Base-by-base conservation (phyloP, 352 stramenopile species). In the Pythium aquatile region DNA sequence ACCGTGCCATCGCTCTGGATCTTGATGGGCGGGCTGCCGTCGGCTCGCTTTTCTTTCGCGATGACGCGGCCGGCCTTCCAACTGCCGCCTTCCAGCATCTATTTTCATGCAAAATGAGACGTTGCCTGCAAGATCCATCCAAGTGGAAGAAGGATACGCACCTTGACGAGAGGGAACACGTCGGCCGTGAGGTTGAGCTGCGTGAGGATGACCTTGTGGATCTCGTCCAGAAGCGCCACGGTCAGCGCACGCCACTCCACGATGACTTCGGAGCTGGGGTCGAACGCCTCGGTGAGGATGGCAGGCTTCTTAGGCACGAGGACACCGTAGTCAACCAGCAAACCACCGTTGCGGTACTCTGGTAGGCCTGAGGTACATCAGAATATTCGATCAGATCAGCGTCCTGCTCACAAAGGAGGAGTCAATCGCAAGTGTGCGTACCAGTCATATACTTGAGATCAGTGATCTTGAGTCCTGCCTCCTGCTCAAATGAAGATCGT, bases 1-100 rank as follows among this genome's bases (percentile, higher is more conserved):
- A 96, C 81, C 9, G 85, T 96, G 51, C 87, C 85, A 55, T 96
- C 87, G 69, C 87, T 96, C 58, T 92, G 85, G 66, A 96, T 96
- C 55, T 78, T 80, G 56, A 96, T 93, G 39, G 87, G 87, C 10
- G 87, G 85, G 2, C 81, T 83, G 14, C 85, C 79, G 32, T 87
- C 77, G 1, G 81, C 68, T 20, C 85, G 76, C 65, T 89, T 88
- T 63, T 84, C 78, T 68, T 91, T 93, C 28, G 87, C 87, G 62
- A 94, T 90, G 32, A 88, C 68, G 16, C 87, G 82, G 2, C 87
- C 87, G 24, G 85, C 85, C 65, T 94, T 96, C 87, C 87, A 96
- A 42, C 78, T 96, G 14, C 87, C 87, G 30, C 84, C 83, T 77
- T 96, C 87, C 4, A 96, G 79, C 80, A 91, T 89, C 80, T 90